Evolutionary conservation across 1,284 basidiomycete species (phyloP).

Genomic region (Phellinidium pouzarii): DNA sequence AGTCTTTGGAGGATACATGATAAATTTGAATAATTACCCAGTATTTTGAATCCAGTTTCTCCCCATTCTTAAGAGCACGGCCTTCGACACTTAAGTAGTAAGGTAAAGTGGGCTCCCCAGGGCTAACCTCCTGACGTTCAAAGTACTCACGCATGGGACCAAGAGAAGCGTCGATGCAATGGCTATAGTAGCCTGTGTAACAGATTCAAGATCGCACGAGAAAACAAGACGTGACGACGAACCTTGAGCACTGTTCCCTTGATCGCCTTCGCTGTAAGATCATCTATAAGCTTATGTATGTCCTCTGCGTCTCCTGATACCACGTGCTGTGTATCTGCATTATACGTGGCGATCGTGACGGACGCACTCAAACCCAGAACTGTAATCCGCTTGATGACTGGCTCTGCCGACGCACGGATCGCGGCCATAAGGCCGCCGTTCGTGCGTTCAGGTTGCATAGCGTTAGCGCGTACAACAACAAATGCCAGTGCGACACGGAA

Average conservation of each 20-base stretch:
- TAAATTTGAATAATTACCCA: slow-evolving; percentile 25
- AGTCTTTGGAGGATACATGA: background rate
- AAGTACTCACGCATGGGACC: slow-evolving; percentile 26
- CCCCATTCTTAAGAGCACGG: slow-evolving; percentile 21
- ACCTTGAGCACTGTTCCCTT: slow-evolving; percentile 28
- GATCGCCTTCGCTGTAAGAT: slow-evolving; percentile 27
- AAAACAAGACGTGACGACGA: slow-evolving; percentile 22
- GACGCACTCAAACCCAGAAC: slow-evolving; percentile 23
- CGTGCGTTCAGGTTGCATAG: slow-evolving; percentile 26
- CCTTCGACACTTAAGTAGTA: slow-evolving; percentile 29
- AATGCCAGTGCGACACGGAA: slow-evolving; percentile 29
- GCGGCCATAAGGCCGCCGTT: slow-evolving; percentile 30
- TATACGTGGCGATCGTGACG: slow-evolving; percentile 29
- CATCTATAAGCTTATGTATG: slow-evolving; percentile 25
- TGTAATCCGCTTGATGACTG: slow-evolving; percentile 24
- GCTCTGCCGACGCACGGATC: slow-evolving; percentile 23
- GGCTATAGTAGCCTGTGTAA: slow-evolving; percentile 37
- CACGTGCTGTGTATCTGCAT: slow-evolving; percentile 26
- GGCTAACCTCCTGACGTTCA: slow-evolving; percentile 21
- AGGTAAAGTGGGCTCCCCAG: slow-evolving; percentile 23
- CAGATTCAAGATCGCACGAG: slow-evolving; percentile 22
- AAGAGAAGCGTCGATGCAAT: slow-evolving; percentile 27
- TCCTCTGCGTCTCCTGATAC: slow-evolving; percentile 30
- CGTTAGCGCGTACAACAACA: slow-evolving; percentile 28
- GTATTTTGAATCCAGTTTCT: slow-evolving; percentile 25